A percentile compares a stretch with the other conserved stretches of the same genome.
phyloP scores from a whole-genome alignment of 345 rosid genomes.

The Theobroma cacao region DNA sequence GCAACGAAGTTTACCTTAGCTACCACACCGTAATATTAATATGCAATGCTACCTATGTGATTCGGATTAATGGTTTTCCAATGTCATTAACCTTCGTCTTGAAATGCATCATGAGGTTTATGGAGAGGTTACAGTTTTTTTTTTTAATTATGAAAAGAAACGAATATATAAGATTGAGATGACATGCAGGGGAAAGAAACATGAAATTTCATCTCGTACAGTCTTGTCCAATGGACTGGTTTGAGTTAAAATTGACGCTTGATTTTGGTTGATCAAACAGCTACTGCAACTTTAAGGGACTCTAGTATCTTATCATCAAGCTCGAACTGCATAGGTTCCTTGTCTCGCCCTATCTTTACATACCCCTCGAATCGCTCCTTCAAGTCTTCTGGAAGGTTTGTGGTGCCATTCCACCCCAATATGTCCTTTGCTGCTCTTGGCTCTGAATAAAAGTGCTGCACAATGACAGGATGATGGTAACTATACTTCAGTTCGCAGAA shows the following conservation, averaged over 20 bases:
- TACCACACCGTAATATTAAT: not conserved
- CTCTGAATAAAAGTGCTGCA: conserved; percentile 92
- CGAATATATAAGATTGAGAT: not conserved
- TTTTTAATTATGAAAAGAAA: not conserved
- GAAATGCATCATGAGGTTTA: not conserved
- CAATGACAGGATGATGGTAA: not conserved
- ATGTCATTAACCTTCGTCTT: too few species aligned
- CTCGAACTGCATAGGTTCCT: conserved; percentile 73
- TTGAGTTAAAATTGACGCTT: not conserved
- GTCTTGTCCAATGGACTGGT: not conserved
- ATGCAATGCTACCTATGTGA: not conserved
- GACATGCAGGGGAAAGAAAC: not conserved
- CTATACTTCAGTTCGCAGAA: not conserved
- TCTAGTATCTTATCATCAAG: conserved; percentile 79
- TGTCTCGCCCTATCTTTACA: conserved; percentile 77
- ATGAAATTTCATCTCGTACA: not conserved
- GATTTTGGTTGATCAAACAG: conserved; percentile 33
- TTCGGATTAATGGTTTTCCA: not conserved
- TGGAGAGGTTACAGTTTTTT: not conserved
- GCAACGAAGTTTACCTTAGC: not conserved
- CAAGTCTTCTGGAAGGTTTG: conserved; percentile 80
- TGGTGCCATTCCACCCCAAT: conserved; percentile 67
- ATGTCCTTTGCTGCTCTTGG: conserved; percentile 92
- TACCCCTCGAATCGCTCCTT: conserved; percentile 81
- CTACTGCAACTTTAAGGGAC: conserved; percentile 68